Conservation (phyloP, 2,329 filamentous ascomycete genomes). For the Fonsecaea multimorphosa region DNA sequence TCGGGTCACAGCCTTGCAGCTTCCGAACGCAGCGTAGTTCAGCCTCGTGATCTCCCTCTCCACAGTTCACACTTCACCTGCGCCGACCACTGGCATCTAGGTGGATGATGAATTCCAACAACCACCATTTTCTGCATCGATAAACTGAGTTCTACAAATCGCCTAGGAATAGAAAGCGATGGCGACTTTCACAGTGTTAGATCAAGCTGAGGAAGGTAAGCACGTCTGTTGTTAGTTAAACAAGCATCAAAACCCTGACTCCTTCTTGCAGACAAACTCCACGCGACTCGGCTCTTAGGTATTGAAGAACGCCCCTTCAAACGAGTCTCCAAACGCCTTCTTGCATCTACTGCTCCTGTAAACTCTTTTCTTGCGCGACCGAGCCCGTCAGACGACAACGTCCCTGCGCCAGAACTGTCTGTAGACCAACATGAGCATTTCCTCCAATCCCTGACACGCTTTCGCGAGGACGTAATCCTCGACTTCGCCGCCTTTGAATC, state of each 20-base stretch:
- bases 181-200: slow-evolving; percentile 69
- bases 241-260: background rate
- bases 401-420: slow-evolving; percentile 50
- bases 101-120: background rate
- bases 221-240: background rate
- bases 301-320: slow-evolving; percentile 94
- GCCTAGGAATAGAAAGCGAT: slow-evolving; percentile 44
- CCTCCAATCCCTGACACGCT: slow-evolving; percentile 62
- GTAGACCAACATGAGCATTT: slow-evolving; percentile 43
- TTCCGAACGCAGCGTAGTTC: background rate
- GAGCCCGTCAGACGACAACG: slow-evolving; percentile 63
- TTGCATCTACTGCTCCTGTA: slow-evolving; percentile 70
- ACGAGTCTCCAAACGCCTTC: slow-evolving; percentile 81
- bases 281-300: slow-evolving; percentile 83
- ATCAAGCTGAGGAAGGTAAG: slow-evolving; percentile 71
- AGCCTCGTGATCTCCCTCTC: background rate
- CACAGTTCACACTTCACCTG: background rate
- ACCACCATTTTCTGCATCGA: background rate
- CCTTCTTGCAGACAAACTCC: slow-evolving; percentile 70
- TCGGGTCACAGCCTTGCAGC: background rate
- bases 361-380: slow-evolving; percentile 46
- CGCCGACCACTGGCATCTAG: background rate
- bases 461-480: slow-evolving; percentile 81
- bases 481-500: slow-evolving; percentile 90
- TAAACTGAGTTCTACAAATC: background rate